Evolutionary conservation across 2,329 filamentous ascomycete species (phyloP), one percentile per base, ranked within the genome.

Genomic region (Penicillium concentricum): DNA sequence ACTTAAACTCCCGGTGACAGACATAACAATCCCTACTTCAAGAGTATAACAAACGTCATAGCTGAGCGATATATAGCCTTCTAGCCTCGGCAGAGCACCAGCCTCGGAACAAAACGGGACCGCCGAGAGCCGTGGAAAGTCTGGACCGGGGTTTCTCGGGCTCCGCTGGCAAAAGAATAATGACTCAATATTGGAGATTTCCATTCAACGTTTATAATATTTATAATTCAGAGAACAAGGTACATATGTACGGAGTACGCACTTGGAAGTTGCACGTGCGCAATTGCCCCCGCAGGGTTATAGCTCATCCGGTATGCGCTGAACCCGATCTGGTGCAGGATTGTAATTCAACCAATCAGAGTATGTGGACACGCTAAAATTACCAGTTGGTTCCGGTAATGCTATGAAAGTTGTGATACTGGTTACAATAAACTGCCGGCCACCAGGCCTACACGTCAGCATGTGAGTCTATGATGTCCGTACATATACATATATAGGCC

Each of bases 71-170:
- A 38, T 44, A 37, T 28, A 45, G 30, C 41, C 7, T 13, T 37
- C 51, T 61, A 60, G 54, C 54, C 54, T 56, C 54, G 54, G 54
- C 28, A 51, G n/a, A 55, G 22, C 20, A 39, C n/a, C 26, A 59
- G 42, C 63, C 61, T 67, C 64, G 64, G 64, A 47, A 59, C 18
- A 59, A 65, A 54, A 59, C 64, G 64, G 64, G 57, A 58, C 35
- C 46, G 46, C 53, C 57, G 56, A 46, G 48, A 47, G 37, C 34
- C 34, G 30, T 56, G 42, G 18, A 43, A 47, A 52, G 38, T 28
- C 37, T 51, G 37, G 41, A 57, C 6, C 48, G 34, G 38, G 26
- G 43, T 16, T 12, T 26, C 2, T 45, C 38, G 49, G 49, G 13
- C 35, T 18, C 22, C 13, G 10, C 16, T 24, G 28, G 26, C 2